Conservation (phyloP, 2,329 filamentous ascomycete genomes). For the Cryphonectria naterciae region DNA sequence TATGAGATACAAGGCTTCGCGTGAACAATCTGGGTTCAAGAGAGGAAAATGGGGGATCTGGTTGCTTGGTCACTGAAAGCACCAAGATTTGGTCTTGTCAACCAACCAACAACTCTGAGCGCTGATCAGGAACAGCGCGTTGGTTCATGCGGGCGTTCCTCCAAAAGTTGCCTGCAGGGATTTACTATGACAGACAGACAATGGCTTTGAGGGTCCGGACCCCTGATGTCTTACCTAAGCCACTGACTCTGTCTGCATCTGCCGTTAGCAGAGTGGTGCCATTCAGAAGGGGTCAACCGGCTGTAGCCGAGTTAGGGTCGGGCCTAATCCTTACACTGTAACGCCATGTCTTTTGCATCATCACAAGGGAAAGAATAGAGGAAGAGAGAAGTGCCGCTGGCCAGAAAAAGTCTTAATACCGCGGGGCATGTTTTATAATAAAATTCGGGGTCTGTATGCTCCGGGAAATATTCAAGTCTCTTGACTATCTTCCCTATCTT, state of each 20-base stretch:
- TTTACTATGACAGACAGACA: not conserved
- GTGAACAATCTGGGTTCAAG: too few relatives aligned
- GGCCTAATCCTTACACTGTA: not conserved
- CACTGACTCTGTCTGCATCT: not conserved
- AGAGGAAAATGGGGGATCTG: not conserved
- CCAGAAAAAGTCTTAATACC: not conserved
- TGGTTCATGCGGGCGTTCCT: not conserved
- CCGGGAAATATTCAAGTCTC: not conserved
- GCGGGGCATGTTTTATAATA: not conserved
- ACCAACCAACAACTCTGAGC: not conserved
- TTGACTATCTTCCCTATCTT: not conserved
- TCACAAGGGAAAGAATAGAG: not conserved
- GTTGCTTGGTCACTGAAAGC: not conserved
- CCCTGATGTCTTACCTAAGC: conserved; percentile 10
- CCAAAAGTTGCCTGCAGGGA: conserved; percentile 9
- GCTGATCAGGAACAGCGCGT: not conserved
- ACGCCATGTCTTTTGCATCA: not conserved
- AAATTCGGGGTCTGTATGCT: not conserved
- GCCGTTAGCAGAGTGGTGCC: not conserved
- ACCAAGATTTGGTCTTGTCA: not conserved
- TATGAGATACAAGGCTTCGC: not conserved
- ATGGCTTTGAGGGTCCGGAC: not conserved
- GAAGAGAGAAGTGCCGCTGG: too few relatives aligned
- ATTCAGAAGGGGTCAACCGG: not conserved
- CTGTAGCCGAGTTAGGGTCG: not conserved